phyloP scores from a whole-genome alignment of 768 basidiomycete genomes.

The Neoboletus subvelutipes region DNA sequence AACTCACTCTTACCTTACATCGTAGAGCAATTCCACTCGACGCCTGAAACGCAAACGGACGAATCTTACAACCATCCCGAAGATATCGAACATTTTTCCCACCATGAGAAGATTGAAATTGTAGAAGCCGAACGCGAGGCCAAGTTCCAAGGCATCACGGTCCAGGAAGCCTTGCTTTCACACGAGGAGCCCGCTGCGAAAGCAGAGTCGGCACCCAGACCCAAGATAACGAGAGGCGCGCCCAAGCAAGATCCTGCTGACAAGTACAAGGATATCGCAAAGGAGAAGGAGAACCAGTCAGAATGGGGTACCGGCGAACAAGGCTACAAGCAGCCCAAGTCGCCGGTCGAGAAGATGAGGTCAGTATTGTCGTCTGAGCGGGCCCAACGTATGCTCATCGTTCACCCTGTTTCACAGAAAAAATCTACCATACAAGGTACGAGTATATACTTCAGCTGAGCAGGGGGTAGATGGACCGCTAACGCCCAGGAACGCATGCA shows the following conservation, averaged over 20 bases:
- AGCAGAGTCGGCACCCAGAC: constrained; percentile 33
- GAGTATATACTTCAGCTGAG: constrained; percentile 7
- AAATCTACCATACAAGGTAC: constrained; percentile 89
- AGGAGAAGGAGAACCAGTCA: constrained; percentile 52
- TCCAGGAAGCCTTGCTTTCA: constrained; percentile 63
- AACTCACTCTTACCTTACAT: neutral
- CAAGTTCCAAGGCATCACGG: constrained; percentile 75
- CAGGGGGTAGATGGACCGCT: constrained; percentile 38
- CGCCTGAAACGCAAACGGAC: constrained; percentile 96
- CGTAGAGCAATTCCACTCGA: constrained; percentile 86
- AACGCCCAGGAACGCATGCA: constrained; percentile 60
- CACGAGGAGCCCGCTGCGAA: constrained; percentile 43
- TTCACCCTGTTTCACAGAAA: constrained; percentile 41
- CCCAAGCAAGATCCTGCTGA: constrained; percentile 68
- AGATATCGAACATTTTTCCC: constrained; percentile 87
- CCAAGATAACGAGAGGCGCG: constrained; percentile 54
- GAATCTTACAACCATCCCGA: constrained; percentile 93
- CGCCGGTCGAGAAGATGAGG: constrained; percentile 76
- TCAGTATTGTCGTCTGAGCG: constrained; percentile 27
- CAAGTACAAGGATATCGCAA: constrained; percentile 56
- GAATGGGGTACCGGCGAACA: constrained; percentile 72
- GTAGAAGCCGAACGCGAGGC: constrained; percentile 85
- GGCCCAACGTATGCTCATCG: constrained; percentile 1
- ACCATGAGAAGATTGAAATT: constrained; percentile 83
- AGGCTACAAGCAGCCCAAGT: constrained; percentile 72